These are phyloP conservation scores for Geranium rotundifolium DNA, from an alignment of 345 rosid species.

Conservation along the genomic window DNA sequence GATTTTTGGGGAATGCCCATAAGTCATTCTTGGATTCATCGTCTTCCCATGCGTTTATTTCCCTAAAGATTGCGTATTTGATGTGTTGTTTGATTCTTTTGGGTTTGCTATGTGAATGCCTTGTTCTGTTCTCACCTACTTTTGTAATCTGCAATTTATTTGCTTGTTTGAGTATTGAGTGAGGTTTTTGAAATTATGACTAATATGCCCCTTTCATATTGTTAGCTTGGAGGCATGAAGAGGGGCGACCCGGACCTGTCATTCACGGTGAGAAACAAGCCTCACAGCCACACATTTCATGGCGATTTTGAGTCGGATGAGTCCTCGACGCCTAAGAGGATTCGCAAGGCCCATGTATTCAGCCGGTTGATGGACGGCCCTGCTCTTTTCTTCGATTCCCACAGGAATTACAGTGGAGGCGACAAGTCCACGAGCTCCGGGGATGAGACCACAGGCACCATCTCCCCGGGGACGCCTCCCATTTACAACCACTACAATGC, in stretches of 20 bases:
- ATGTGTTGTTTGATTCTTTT: no score
- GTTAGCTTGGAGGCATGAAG: constrained; percentile 67
- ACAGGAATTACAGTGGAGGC: constrained; percentile 10
- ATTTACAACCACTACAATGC: constrained; percentile 31
- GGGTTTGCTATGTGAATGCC: background rate
- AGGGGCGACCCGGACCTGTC: constrained; percentile 52
- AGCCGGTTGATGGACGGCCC: constrained; percentile 53
- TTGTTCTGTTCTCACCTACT: background rate
- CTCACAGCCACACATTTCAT: constrained; percentile 24
- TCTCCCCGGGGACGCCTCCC: constrained; percentile 34
- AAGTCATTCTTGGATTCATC: background rate
- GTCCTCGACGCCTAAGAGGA: constrained; percentile 64
- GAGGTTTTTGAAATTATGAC: background rate
- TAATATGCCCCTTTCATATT: constrained; percentile 1
- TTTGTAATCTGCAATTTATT: background rate
- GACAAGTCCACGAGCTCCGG: constrained; percentile 26
- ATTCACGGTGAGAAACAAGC: constrained; percentile 42
- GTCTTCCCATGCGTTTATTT: background rate
- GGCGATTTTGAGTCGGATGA: constrained; percentile 63
- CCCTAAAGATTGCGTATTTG: no score
- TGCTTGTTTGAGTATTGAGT: background rate
- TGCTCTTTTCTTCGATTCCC: constrained; percentile 27
- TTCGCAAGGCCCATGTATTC: constrained; percentile 42
- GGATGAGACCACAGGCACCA: constrained; percentile 17
- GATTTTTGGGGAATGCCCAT: background rate